phyloP scores from a whole-genome alignment of 2,329 filamentous ascomycete species.

The Talaromyces albobiverticillius region DNA sequence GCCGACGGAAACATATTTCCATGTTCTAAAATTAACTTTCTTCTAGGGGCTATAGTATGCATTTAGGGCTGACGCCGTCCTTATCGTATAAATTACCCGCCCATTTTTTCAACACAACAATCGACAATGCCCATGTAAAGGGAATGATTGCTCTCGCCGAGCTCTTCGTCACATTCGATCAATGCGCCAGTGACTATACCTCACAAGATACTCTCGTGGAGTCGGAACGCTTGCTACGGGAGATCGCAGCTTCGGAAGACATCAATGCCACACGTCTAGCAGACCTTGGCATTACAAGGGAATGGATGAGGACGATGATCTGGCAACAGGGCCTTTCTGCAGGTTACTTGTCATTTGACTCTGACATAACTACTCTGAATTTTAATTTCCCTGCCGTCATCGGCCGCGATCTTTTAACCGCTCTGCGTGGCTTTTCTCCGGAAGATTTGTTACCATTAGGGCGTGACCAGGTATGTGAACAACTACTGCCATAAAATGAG shows the following conservation, averaged over 20 bases:
- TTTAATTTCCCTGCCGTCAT: conserved; percentile 26
- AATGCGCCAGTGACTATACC: conserved; percentile 13
- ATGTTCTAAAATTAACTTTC: background rate
- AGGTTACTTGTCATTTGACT: conserved; percentile 25
- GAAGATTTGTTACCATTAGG: conserved; percentile 28
- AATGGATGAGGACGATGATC: conserved; percentile 33
- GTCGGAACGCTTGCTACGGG: conserved; percentile 22
- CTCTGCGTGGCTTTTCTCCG: conserved; percentile 23
- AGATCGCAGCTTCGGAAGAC: conserved; percentile 17
- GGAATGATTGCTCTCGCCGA: conserved; percentile 24
- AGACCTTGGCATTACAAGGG: conserved; percentile 28
- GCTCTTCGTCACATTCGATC: conserved; percentile 26
- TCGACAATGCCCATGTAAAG: conserved; percentile 20
- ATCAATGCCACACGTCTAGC: conserved; percentile 22
- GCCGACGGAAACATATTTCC: background rate
- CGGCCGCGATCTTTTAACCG: conserved; percentile 24
- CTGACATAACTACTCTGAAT: conserved; percentile 20
- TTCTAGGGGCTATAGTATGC: conserved; percentile 29
- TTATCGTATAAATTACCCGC: conserved; percentile 19
- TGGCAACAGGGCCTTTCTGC: conserved; percentile 29
- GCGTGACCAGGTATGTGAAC: conserved; percentile 29
- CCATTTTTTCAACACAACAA: background rate
- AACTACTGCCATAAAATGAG: background rate
- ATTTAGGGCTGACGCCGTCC: conserved; percentile 27
- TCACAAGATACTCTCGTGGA: conserved; percentile 17